A percentile compares a stretch with the other conserved stretches of the same genome.
These are phyloP conservation scores for Quercus variabilis DNA, from an alignment of 306 rosid genomes.

Conservation along the genomic window DNA sequence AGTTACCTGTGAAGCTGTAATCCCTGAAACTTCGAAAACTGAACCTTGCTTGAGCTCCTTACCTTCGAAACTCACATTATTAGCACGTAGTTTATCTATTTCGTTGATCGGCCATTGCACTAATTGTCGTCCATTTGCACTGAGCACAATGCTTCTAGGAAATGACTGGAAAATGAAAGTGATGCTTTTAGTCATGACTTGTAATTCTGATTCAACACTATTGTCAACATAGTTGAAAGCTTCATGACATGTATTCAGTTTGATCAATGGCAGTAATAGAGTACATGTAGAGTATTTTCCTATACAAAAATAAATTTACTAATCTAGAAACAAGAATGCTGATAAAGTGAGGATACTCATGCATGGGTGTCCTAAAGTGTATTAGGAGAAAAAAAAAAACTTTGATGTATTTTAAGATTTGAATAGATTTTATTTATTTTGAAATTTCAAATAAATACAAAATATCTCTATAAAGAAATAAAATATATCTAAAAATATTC, in stretches of 20 bases:
- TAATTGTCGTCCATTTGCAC: slow-evolving; percentile 41
- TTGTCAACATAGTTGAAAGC: background rate
- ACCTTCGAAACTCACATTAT: slow-evolving; percentile 20
- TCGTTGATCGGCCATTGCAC: slow-evolving; percentile 66
- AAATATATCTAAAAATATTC: no score
- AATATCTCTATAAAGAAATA: no score
- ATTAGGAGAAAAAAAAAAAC: no score
- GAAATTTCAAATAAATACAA: no score
- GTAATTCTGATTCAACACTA: background rate
- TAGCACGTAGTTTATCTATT: slow-evolving; percentile 36
- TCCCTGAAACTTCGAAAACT: slow-evolving; percentile 41
- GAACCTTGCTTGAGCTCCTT: slow-evolving; percentile 33
- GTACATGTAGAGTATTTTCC: background rate
- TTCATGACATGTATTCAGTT: background rate
- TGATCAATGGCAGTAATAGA: background rate
- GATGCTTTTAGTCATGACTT: background rate
- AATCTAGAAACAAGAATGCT: no score
- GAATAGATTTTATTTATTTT: no score
- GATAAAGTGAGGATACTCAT: no score
- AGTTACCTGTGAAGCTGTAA: slow-evolving; percentile 61
- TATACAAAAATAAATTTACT: background rate
- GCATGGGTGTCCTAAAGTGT: no score
- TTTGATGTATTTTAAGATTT: no score
- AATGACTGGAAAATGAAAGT: slow-evolving; percentile 30
- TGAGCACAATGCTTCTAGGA: slow-evolving; percentile 57